A percentile compares a stretch with the other conserved stretches of the same genome.
phyloP scores from a whole-genome alignment of 345 rosid genomes.

The Crucihimalaya himalaica region DNA sequence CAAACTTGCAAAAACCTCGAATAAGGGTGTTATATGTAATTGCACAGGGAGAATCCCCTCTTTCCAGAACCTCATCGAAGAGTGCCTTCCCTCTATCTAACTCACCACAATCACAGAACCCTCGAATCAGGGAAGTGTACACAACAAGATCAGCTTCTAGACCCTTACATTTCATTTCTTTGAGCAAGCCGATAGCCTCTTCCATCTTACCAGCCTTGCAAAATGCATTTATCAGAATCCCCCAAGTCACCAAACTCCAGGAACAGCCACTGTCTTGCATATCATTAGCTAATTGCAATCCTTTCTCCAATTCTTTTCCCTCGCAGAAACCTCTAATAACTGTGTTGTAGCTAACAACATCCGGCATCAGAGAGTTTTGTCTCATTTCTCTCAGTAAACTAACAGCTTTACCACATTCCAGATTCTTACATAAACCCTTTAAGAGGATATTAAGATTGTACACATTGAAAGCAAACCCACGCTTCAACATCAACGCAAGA shows the following conservation, averaged over 20 bases:
- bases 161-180: slow-evolving; percentile 51
- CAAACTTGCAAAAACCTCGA: slow-evolving; percentile 51
- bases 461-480: slow-evolving; percentile 52
- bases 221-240: slow-evolving; percentile 59
- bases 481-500: slow-evolving; percentile 53
- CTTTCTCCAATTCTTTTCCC: slow-evolving; percentile 45
- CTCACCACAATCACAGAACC: slow-evolving; percentile 43
- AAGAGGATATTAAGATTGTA: slow-evolving; percentile 52
- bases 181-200: slow-evolving; percentile 46
- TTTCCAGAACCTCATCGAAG: slow-evolving; percentile 52
- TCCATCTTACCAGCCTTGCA: slow-evolving; percentile 57
- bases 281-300: slow-evolving; percentile 43
- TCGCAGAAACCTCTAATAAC: slow-evolving; percentile 57
- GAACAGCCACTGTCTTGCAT: slow-evolving; percentile 48
- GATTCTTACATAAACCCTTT: slow-evolving; percentile 56
- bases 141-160: slow-evolving; percentile 52
- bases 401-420: slow-evolving; percentile 40
- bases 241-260: slow-evolving; percentile 48
- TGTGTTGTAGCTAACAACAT: slow-evolving; percentile 52
- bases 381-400: slow-evolving; percentile 51
- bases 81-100: slow-evolving; percentile 46
- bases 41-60: slow-evolving; percentile 48
- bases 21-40: slow-evolving; percentile 47
- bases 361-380: slow-evolving; percentile 39
- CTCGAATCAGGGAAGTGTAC: slow-evolving; percentile 39